phyloP scores from a whole-genome alignment of 805 yeast genomes.

The Hemisphaericaspora nanyangensis region DNA sequence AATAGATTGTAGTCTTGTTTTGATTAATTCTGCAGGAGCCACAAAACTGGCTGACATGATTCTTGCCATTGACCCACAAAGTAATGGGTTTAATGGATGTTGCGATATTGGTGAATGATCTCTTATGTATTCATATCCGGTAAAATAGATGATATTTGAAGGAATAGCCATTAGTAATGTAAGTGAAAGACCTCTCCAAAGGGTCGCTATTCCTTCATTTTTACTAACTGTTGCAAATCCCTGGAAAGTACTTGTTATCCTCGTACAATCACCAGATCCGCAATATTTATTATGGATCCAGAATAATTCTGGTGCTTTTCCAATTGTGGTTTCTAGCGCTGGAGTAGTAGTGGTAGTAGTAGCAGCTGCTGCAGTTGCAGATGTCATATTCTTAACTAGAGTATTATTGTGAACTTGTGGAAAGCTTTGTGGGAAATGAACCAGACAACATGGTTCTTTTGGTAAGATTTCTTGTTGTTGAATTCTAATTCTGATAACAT shows the following conservation, averaged over 20 bases:
- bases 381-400: slow-evolving; percentile 22
- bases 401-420: slow-evolving; percentile 20
- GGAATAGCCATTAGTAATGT: slow-evolving; percentile 89
- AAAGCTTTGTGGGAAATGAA: slow-evolving; percentile 9
- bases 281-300: slow-evolving; percentile 38
- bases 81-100: slow-evolving; percentile 66
- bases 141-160: slow-evolving; percentile 87
- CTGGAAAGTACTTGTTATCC: slow-evolving; percentile 66
- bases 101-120: slow-evolving; percentile 52
- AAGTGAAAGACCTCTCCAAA: slow-evolving; percentile 87
- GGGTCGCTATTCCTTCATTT: slow-evolving; percentile 69
- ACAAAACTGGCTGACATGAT: slow-evolving; percentile 77
- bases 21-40: slow-evolving; percentile 82
- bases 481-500: slow-evolving; percentile 70
- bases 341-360: slow-evolving; percentile 33
- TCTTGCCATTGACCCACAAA: slow-evolving; percentile 85
- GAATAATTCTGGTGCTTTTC: slow-evolving; percentile 27
- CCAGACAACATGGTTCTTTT: slow-evolving; percentile 24
- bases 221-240: slow-evolving; percentile 64
- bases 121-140: slow-evolving; percentile 85
- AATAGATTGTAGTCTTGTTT: slow-evolving; percentile 88
- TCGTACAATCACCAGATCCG: slow-evolving; percentile 37
- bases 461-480: slow-evolving; percentile 71
- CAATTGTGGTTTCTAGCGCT: slow-evolving; percentile 17
- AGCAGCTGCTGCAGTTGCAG: slow-evolving; percentile 23